Percentiles rank a stretch among this genome's conserved stretches.
These are phyloP conservation scores for Eucalyptus virginea DNA, from an alignment of 345 rosid species.

Conservation along the genomic window DNA sequence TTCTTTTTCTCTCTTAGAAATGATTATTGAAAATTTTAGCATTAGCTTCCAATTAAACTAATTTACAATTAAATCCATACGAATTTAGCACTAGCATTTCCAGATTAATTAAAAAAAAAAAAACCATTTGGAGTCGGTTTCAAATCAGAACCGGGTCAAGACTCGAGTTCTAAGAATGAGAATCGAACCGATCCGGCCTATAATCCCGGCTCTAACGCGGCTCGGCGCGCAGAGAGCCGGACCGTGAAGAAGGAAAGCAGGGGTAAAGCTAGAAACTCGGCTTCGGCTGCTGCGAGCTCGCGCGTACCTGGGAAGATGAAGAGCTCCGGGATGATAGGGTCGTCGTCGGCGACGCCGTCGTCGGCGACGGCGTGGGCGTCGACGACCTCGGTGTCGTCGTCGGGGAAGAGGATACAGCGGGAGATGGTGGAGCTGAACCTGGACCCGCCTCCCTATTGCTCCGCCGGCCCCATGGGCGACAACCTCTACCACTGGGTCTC, in stretches of 20 bases:
- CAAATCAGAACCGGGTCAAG: background rate
- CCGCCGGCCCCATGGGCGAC: conserved; percentile 92
- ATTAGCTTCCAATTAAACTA: background rate
- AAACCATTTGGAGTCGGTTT: background rate
- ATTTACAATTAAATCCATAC: background rate
- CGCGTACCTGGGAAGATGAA: background rate
- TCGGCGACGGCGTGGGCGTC: conserved; percentile 62
- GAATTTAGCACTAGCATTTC: background rate
- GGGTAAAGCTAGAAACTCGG: background rate
- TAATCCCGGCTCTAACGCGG: background rate
- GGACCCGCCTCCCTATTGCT: conserved; percentile 73
- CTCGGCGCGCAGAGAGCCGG: background rate
- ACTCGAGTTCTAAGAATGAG: background rate
- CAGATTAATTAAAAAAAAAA: background rate
- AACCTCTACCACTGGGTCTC: conserved; percentile 91
- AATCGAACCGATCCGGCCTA: background rate
- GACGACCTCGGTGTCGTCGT: conserved; percentile 70
- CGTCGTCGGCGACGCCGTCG: conserved; percentile 27
- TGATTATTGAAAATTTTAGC: background rate
- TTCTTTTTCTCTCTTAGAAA: background rate
- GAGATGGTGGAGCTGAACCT: conserved; percentile 76
- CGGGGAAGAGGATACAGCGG: conserved; percentile 85
- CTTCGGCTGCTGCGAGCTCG: background rate
- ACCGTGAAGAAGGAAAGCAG: background rate
- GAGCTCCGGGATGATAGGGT: conserved; percentile 1